Evolutionary conservation across 805 yeast genomes (phyloP).

Genomic region (Spathaspora girioi): DNA sequence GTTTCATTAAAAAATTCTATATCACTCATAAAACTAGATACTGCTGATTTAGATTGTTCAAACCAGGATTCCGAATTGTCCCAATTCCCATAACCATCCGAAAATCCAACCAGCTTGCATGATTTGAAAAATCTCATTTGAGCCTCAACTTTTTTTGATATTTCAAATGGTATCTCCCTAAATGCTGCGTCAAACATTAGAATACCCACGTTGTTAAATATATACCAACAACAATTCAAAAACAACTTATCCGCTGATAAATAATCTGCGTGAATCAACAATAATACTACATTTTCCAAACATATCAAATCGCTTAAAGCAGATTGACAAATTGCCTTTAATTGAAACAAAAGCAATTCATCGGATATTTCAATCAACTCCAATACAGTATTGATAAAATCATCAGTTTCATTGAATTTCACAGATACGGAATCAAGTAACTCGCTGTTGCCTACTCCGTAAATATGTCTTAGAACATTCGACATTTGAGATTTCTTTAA

Average conservation of each 20-base stretch:
- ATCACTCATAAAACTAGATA: constrained; percentile 19
- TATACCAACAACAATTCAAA: constrained; percentile 62
- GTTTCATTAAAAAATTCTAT: constrained; percentile 20
- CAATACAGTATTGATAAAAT: constrained; percentile 51
- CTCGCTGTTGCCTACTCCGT: constrained; percentile 47
- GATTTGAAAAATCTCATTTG: constrained; percentile 23
- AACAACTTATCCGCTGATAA: constrained; percentile 53
- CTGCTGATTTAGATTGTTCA: constrained; percentile 14
- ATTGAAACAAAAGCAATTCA: constrained; percentile 54
- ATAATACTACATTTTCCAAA: constrained; percentile 55
- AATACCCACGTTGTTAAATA: constrained; percentile 61
- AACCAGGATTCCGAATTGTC: constrained; percentile 16
- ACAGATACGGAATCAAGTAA: constrained; percentile 33
- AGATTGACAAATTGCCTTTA: constrained; percentile 61
- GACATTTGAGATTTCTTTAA: constrained; percentile 41
- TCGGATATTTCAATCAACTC: constrained; percentile 62
- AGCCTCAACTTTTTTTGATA: constrained; percentile 23
- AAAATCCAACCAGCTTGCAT: constrained; percentile 23
- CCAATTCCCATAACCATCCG: constrained; percentile 13
- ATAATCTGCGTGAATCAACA: constrained; percentile 53
- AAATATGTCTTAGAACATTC: constrained; percentile 50
- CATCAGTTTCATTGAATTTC: constrained; percentile 21
- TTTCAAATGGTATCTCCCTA: constrained; percentile 22
- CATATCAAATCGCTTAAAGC: constrained; percentile 52
- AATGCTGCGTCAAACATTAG: constrained; percentile 47